Conservation (phyloP, 164 flowering plant genomes). For the Hamamelis virginiana region DNA sequence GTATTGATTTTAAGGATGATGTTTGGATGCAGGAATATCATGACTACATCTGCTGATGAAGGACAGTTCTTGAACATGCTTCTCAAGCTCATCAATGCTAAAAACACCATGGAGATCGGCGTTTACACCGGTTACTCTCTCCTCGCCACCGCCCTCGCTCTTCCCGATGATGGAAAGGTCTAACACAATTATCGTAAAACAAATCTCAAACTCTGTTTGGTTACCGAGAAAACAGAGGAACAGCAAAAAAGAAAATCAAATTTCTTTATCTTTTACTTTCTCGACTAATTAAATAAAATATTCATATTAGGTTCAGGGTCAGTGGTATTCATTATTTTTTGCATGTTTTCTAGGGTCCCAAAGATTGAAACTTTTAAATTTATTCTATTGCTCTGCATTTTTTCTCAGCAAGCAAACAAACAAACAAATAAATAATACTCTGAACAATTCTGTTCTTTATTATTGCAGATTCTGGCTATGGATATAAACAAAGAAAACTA, state of each 20-base stretch:
- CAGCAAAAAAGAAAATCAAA: too few relatives aligned
- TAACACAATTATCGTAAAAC: background rate
- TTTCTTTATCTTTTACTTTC: too few relatives aligned
- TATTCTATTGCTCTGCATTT: background rate
- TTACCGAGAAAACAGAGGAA: too few relatives aligned
- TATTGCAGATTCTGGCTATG: constrained; percentile 82
- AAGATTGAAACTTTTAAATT: too few relatives aligned
- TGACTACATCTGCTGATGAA: constrained; percentile 76
- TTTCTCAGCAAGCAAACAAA: background rate
- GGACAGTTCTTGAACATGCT: constrained; percentile 69
- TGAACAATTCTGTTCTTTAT: background rate
- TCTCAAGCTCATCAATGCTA: constrained; percentile 63
- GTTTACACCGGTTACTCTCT: constrained; percentile 70
- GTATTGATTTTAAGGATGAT: background rate
- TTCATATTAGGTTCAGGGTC: too few relatives aligned
- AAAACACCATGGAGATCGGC: constrained; percentile 69
- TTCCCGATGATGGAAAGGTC: constrained; percentile 66
- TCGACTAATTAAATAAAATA: too few relatives aligned
- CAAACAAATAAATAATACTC: background rate
- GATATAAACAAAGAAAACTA: constrained; percentile 89
- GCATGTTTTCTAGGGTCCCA: too few relatives aligned
- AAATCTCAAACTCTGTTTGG: background rate
- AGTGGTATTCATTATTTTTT: too few relatives aligned
- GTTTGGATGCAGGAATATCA: constrained; percentile 74
- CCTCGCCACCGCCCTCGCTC: constrained; percentile 58